phyloP scores from a whole-genome alignment of 345 rosid species.

The Eutrema yunnanense region DNA sequence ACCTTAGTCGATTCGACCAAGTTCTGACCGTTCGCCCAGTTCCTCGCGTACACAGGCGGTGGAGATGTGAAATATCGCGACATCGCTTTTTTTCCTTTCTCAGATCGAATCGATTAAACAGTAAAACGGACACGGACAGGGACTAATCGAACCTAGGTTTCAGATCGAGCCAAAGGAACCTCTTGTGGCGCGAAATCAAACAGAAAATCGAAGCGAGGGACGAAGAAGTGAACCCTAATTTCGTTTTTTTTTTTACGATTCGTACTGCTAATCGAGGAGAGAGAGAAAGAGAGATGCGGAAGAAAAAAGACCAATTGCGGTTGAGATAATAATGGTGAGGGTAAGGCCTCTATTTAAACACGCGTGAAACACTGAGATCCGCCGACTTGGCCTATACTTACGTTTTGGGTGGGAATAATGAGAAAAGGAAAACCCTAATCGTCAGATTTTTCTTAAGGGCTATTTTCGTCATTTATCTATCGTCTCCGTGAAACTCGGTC shows the following conservation, averaged over 20 bases:
- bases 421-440: constrained; percentile 18
- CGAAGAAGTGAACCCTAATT: background rate
- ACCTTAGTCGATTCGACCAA: constrained; percentile 63
- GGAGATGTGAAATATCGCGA: constrained; percentile 54
- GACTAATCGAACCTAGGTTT: constrained; percentile 12
- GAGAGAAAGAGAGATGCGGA: background rate
- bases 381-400: constrained; percentile 27
- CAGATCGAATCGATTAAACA: constrained; percentile 11
- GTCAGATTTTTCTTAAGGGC: background rate
- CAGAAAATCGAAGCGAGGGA: background rate
- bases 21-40: constrained; percentile 40
- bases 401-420: background rate
- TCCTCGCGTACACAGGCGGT: constrained; percentile 39
- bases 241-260: background rate
- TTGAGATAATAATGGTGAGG: background rate
- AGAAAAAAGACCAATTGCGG: background rate
- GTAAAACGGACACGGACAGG: background rate
- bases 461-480: constrained; percentile 8
- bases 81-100: constrained; percentile 27
- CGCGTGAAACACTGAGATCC: constrained; percentile 35
- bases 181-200: constrained; percentile 12
- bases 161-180: background rate
- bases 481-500: constrained; percentile 24
- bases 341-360: constrained; percentile 27
- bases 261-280: background rate